Base-by-base conservation (phyloP, 2,329 filamentous ascomycete genomes). In the Lizonia empirigonia region DNA sequence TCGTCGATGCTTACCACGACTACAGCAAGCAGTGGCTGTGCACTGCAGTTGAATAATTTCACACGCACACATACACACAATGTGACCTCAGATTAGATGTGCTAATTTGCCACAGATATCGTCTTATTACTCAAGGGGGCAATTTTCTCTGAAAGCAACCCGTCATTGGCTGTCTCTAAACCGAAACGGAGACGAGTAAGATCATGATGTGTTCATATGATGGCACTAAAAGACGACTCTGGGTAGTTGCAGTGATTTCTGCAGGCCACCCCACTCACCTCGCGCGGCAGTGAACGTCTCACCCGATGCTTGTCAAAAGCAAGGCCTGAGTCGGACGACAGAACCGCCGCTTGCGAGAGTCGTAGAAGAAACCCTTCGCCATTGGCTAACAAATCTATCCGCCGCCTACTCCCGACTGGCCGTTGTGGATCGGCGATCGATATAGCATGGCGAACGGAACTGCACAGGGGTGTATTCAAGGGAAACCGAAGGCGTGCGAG, bases 371-470 rank as follows among this genome's bases (percentile, higher is more conserved):
- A n/a, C n/a, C n/a, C n/a, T n/a, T n/a, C n/a, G n/a, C n/a, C n/a
- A n/a, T n/a, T n/a, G 2, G n/a, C 18, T 22, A 46, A 36, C 16
- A 13, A 8, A 4, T 16, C n/a, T 22, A 5, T 36, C 26, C 5
- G 37, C 32, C 24, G 18, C 33, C 26, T 23, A 27, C 33, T 38
- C 38, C 33, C 16, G 26, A 52, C 26, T 42, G 42, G 33, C 33
- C 18, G 26, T 40, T 38, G 32, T 10, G 20, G 20, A 52, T 52
- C 49, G 49, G 38, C 42, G 49, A 52, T 52, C 33, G 42, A 37
- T 32, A 5, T 44, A 33, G 40, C 42, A 44, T 42, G 42, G 44
- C 49, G 32, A 44, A 42, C 19, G 37, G 41, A 52, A 33, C 27
- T 38, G 27, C 49, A 36, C 49, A 47, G 27, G 42, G 49, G 39